A percentile compares a stretch with the other conserved stretches of the same genome.
Conservation (phyloP, 2,329 filamentous ascomycete genomes). For the Sarocladium brachiariae region DNA sequence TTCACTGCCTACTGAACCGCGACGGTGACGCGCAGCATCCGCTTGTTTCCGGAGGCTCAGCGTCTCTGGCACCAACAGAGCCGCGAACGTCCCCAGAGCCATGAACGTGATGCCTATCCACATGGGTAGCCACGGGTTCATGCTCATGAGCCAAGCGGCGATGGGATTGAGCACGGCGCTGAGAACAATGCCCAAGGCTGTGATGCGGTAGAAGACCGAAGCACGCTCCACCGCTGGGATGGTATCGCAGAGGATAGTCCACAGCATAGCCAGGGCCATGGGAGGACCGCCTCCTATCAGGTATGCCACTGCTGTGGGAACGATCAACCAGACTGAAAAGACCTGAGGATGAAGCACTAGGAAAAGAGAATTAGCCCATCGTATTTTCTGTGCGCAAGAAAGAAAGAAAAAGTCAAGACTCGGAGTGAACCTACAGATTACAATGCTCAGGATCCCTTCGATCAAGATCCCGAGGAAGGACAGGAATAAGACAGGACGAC, state of each 20-base stretch:
- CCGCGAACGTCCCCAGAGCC: constrained; percentile 20
- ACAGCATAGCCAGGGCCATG: constrained; percentile 36
- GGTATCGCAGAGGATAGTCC: constrained; percentile 38
- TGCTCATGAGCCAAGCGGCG: constrained; percentile 31
- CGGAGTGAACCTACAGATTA: constrained; percentile 23
- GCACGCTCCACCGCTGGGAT: constrained; percentile 31
- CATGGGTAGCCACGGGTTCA: constrained; percentile 34
- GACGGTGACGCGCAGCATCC: constrained; percentile 14
- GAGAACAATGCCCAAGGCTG: constrained; percentile 25
- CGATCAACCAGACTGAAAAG: constrained; percentile 34
- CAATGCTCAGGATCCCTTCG: constrained; percentile 21
- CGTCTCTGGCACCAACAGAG: constrained; percentile 36
- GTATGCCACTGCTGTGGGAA: constrained; percentile 25
- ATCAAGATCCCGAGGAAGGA: constrained; percentile 25
- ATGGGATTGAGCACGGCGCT: constrained; percentile 33
- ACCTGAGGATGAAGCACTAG: constrained; percentile 29
- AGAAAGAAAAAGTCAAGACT: no score
- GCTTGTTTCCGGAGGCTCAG: constrained; percentile 25
- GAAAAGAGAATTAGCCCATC: not conserved
- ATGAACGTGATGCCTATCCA: constrained; percentile 26
- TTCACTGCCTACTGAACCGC: not conserved
- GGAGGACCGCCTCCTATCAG: constrained; percentile 35
- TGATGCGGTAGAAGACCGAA: constrained; percentile 33
- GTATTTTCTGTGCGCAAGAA: no score
- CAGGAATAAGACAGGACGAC: constrained; percentile 33